phyloP scores from a whole-genome alignment of 2,329 filamentous ascomycete species.

The Bisporella sp. region DNA sequence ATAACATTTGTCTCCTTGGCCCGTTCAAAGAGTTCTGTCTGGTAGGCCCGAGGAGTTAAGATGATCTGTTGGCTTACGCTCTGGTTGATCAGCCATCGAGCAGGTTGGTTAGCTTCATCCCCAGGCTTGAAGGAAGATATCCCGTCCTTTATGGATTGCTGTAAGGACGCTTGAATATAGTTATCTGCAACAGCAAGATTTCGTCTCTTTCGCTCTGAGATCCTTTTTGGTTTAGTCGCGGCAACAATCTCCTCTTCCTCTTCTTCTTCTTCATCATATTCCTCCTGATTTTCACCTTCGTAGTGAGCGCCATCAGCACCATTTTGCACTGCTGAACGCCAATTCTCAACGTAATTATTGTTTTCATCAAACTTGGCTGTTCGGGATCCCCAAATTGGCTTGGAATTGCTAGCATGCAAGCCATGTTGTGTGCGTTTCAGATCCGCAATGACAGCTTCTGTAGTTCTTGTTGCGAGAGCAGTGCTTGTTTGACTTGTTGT shows the following conservation, averaged over 20 bases:
- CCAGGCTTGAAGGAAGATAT: constrained; percentile 6
- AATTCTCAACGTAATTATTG: background rate
- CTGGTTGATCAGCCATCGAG: constrained; percentile 25
- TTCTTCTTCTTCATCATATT: constrained; percentile 14
- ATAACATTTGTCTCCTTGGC: constrained; percentile 84
- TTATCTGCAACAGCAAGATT: constrained; percentile 44
- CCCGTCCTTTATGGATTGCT: constrained; percentile 21
- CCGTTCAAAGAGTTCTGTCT: constrained; percentile 82
- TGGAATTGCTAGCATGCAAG: background rate
- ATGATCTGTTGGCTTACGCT: constrained; percentile 49
- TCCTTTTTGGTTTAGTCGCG: constrained; percentile 28
- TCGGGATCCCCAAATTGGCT: background rate
- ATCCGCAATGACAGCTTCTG: constrained; percentile 24
- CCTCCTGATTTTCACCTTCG: background rate
- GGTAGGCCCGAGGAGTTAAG: constrained; percentile 78
- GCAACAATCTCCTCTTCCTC: constrained; percentile 19
- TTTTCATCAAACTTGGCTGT: background rate
- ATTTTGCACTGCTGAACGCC: background rate
- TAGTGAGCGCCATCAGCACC: background rate
- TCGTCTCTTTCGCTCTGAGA: constrained; percentile 40
- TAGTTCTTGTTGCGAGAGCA: constrained; percentile 18
- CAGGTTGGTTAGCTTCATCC: constrained; percentile 21
- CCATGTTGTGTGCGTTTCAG: constrained; percentile 4
- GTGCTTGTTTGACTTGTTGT: constrained; percentile 3
- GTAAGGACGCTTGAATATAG: constrained; percentile 29